Evolutionary conservation across 2,329 filamentous ascomycete species (phyloP).

Genomic region (Nemania abortiva): DNA sequence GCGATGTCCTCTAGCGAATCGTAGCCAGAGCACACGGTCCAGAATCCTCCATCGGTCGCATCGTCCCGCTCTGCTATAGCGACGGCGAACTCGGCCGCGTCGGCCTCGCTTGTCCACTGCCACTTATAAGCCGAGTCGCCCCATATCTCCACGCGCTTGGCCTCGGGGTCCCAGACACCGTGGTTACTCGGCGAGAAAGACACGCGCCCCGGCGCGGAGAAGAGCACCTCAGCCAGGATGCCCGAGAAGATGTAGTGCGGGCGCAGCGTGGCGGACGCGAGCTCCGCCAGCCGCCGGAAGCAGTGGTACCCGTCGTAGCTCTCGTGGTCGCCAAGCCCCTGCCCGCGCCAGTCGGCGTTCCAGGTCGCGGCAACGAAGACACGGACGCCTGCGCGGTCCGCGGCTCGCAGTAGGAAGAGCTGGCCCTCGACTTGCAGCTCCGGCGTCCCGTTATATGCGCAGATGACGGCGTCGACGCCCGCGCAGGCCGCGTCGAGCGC

Average conservation of each 20-base stretch:
- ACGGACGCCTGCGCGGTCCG: constrained; percentile 52
- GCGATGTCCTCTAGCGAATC: constrained; percentile 37
- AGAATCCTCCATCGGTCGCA: constrained; percentile 37
- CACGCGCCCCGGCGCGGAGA: constrained; percentile 37
- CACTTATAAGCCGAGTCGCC: constrained; percentile 31
- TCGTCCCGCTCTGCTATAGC: constrained; percentile 35
- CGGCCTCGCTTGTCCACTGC: constrained; percentile 42
- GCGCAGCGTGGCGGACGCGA: constrained; percentile 45
- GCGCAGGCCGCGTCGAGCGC: constrained; percentile 51
- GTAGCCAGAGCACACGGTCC: constrained; percentile 39
- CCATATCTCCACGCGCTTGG: constrained; percentile 37
- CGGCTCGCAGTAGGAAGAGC: constrained; percentile 53
- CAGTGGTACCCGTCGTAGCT: constrained; percentile 12
- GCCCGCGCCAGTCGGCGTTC: constrained; percentile 38
- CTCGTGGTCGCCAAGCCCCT: constrained; percentile 49
- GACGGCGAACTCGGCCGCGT: constrained; percentile 34
- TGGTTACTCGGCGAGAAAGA: constrained; percentile 37
- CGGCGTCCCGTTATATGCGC: constrained; percentile 47
- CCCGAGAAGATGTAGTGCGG: constrained; percentile 47
- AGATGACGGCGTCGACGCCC: constrained; percentile 54
- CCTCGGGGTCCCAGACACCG: constrained; percentile 38
- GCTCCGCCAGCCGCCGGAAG: constrained; percentile 50
- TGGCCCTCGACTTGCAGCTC: constrained; percentile 51
- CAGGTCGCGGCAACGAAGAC: constrained; percentile 39
- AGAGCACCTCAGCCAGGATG: constrained; percentile 47